Percentiles rank a stretch among this genome's conserved stretches.
Conservation (phyloP, 2,329 filamentous ascomycete species). For the Sporothrix brasiliensis region DNA sequence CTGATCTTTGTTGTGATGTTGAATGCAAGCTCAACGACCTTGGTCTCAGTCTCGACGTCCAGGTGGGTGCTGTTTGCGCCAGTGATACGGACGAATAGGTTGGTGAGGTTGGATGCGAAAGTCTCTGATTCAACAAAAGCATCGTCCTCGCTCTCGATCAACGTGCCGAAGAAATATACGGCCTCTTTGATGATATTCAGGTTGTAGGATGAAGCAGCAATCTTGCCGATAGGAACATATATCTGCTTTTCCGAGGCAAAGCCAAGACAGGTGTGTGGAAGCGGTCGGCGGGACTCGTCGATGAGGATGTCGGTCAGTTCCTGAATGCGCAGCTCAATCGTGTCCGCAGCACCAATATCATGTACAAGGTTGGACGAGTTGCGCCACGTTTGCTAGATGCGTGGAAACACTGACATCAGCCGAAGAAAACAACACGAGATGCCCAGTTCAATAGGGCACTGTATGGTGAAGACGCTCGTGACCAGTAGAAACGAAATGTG, state of each 20-base stretch:
- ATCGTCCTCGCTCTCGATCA: conserved; percentile 96
- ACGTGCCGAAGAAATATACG: conserved; percentile 82
- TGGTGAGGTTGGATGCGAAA: conserved; percentile 86
- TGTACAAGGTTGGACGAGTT: conserved; percentile 61
- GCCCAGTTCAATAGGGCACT: background rate
- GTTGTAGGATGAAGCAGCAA: conserved; percentile 81
- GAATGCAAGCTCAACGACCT: conserved; percentile 90
- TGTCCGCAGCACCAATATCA: conserved; percentile 64
- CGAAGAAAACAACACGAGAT: background rate
- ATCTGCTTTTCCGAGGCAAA: conserved; percentile 86
- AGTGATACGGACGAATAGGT: conserved; percentile 78
- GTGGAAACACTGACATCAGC: background rate
- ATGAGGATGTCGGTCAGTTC: conserved; percentile 72
- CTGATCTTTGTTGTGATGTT: conserved; percentile 96
- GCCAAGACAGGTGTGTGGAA: conserved; percentile 87
- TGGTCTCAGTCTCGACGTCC: conserved; percentile 78
- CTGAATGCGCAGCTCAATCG: conserved; percentile 64
- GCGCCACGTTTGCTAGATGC: conserved; percentile 60
- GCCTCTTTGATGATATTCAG: conserved; percentile 84
- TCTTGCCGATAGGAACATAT: conserved; percentile 85
- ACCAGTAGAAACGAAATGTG: background rate
- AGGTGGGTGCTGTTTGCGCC: conserved; percentile 73
- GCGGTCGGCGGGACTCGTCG: conserved; percentile 84
- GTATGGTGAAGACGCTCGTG: background rate
- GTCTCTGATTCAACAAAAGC: conserved; percentile 84